Evolutionary conservation across 306 rosid species (phyloP).

Genomic region (Cucurbita ficifolia): DNA sequence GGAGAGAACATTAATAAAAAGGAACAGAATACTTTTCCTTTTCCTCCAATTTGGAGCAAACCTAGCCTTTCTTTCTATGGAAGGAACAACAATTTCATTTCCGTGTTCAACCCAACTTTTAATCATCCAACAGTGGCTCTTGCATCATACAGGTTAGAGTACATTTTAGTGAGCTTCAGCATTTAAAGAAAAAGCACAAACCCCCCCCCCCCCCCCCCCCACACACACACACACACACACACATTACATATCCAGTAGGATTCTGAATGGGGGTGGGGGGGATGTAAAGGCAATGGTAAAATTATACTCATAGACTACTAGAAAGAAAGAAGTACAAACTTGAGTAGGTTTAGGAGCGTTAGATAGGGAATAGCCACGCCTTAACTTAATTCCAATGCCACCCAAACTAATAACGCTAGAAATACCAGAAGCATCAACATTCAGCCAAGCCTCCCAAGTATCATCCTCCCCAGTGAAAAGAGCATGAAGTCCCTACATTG

Average conservation of each 20-base stretch:
- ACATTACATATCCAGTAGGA: neutral
- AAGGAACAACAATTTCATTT: neutral
- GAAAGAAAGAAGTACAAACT: constrained; percentile 26
- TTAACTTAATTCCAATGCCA: constrained; percentile 65
- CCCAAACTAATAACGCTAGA: constrained; percentile 45
- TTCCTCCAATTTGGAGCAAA: neutral
- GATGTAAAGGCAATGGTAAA: neutral
- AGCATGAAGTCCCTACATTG: constrained; percentile 77
- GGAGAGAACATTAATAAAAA: neutral
- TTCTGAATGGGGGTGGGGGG: neutral
- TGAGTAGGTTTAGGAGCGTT: constrained; percentile 67
- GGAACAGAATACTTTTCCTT: neutral
- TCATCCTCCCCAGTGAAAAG: constrained; percentile 92
- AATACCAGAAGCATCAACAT: constrained; percentile 75
- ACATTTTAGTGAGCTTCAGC: neutral
- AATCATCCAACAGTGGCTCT: neutral
- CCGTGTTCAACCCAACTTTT: neutral
- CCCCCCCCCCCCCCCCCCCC: neutral
- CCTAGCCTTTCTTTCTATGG: neutral
- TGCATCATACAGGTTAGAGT: neutral
- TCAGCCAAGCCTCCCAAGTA: constrained; percentile 97
- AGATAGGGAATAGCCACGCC: constrained; percentile 90
- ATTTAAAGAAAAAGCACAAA: neutral
- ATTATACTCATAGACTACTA: neutral
- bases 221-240: too few species aligned